A percentile compares a stretch with the other conserved stretches of the same genome.
phyloP scores from a whole-genome alignment of 176 grass and related monocot species.

The Triticum dicoccoides region DNA sequence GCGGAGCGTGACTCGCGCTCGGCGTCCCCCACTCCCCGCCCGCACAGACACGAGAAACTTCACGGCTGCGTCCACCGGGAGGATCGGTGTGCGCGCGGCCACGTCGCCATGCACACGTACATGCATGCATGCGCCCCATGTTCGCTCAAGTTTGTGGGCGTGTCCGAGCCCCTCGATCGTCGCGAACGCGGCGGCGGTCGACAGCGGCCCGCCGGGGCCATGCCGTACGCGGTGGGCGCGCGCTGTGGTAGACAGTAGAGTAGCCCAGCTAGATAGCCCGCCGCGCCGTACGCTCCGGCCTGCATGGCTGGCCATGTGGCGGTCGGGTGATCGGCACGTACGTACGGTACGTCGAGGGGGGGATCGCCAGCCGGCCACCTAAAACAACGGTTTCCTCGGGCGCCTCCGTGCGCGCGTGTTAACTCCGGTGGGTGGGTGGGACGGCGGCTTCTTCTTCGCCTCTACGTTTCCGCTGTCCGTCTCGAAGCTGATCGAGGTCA shows the following conservation, averaged over 20 bases:
- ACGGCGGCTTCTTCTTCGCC: neutral
- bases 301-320: neutral
- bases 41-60: too few species aligned
- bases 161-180: neutral
- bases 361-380: neutral
- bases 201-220: neutral
- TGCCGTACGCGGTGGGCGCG: neutral
- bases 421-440: neutral
- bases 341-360: neutral
- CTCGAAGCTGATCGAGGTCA: neutral
- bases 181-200: conserved; percentile 13
- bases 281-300: neutral
- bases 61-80: too few species aligned
- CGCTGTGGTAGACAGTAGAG: neutral
- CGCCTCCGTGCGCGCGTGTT: conserved; percentile 10
- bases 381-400: conserved; percentile 32
- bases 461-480: neutral
- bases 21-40: too few species aligned
- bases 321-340: neutral
- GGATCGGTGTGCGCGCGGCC: too few species aligned
- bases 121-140: too few species aligned
- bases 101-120: too few species aligned
- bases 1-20: too few species aligned
- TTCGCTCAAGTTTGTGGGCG: neutral
- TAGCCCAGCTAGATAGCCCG: neutral